Base-by-base conservation (phyloP, 2,329 filamentous ascomycete genomes). In the Penicillium sp. region DNA sequence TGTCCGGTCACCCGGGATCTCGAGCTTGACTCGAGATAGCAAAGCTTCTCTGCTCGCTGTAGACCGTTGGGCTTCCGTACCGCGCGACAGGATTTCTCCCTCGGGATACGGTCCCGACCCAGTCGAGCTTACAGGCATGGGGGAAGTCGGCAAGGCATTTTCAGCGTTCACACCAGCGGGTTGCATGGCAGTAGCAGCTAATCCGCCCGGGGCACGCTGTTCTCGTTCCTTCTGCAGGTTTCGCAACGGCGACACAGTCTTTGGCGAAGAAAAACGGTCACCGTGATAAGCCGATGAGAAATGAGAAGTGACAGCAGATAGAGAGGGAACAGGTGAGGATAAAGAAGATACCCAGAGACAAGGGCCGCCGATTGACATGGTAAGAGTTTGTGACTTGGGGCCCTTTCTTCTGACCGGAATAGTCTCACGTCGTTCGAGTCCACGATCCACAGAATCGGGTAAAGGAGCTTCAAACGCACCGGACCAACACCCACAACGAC, bases 351-450 rank as follows among this genome's bases (percentile, higher is more conserved):
- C 60, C 71, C 71, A 73, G 52, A 70, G 67, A 63, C 71, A 73
- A 63, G 70, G 73, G 47, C 72, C 72, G 48, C 66, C 73, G 62
- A 69, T 71, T 63, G 72, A 73, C 66, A 73, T 73, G 67, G 58
- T 73, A 68, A 63, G 51, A 59, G 46, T 50, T 13, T 49, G 49
- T 19, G 48, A 51, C 29, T 37, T 39, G 53, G 43, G 26, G 50
- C 49, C 37, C 50, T 46, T 52, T 45, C 55, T 55, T 52, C 45
- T 39, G 48, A 48, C 37, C 19, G 16, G 47, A 56, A 50, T 54
- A 52, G 43, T 51, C 50, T 51, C 52, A 45, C 48, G 48, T 33
- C 24, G 52, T 41, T 54, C 48, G n/a, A 48, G 19, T 48, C 43
- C 54, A 63, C 53, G 53, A 53, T 56, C 48, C 57, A 60, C 53